phyloP scores from a whole-genome alignment of 2,329 filamentous ascomycete species.

The Aschersonia sp. region DNA sequence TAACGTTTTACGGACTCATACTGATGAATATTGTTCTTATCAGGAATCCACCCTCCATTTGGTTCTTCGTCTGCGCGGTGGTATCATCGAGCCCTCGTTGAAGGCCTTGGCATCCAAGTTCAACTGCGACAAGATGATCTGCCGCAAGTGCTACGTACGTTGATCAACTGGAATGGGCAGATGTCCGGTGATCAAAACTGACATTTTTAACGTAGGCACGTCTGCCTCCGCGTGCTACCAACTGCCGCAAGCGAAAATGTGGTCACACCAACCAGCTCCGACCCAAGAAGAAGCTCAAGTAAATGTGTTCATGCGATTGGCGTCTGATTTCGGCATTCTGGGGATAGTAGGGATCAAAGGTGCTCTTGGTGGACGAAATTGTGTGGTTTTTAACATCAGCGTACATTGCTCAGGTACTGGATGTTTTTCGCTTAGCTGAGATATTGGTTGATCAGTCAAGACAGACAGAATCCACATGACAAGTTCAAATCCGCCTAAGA shows the following conservation, averaged over 20 bases:
- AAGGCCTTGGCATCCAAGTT: conserved; percentile 98
- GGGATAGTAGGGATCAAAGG: conserved; percentile 20
- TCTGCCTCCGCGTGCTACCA: conserved; percentile 95
- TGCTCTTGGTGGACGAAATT: conserved; percentile 19
- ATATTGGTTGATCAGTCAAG: too few relatives aligned
- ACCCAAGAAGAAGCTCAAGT: conserved; percentile 99
- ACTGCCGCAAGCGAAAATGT: conserved; percentile 99
- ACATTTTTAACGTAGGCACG: conserved; percentile 39
- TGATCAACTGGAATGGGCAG: not conserved
- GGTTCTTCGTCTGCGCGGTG: conserved; percentile 96
- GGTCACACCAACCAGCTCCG: conserved; percentile 99
- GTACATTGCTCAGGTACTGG: conserved; percentile 23
- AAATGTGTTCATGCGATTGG: conserved; percentile 28
- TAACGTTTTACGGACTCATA: not conserved
- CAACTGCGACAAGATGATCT: conserved; percentile 99
- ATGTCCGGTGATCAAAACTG: conserved; percentile 1
- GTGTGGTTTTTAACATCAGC: conserved; percentile 25
- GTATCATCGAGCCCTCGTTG: conserved; percentile 97
- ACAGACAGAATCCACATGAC: too few relatives aligned
- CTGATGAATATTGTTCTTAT: conserved; percentile 4
- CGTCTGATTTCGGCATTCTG: conserved; percentile 29
- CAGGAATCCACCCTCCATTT: conserved; percentile 97
- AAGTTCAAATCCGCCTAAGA: too few relatives aligned
- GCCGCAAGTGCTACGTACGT: conserved; percentile 99
- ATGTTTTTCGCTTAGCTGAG: conserved; percentile 13